phyloP scores from a whole-genome alignment of 805 yeast species.

The Metschnikowia rubicola region DNA sequence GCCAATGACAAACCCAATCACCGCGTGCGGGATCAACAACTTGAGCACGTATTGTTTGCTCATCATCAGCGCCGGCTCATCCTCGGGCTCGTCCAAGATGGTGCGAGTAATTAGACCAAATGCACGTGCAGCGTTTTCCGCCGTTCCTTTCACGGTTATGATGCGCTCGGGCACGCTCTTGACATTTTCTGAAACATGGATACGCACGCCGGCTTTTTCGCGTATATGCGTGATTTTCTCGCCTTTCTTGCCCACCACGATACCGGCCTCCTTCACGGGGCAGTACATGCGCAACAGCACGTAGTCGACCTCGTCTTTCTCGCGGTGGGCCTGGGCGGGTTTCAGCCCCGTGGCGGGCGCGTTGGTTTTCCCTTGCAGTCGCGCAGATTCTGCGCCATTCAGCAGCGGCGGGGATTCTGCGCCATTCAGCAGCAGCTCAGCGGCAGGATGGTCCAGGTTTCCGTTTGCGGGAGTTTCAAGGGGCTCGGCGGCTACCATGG shows the following conservation, averaged over 20 bases:
- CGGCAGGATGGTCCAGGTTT: background rate
- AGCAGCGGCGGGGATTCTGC: too few relatives aligned
- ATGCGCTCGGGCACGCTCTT: conserved; percentile 73
- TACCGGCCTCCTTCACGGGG: conserved; percentile 69
- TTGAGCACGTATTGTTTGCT: conserved; percentile 56
- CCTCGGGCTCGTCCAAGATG: conserved; percentile 63
- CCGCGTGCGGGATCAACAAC: conserved; percentile 69
- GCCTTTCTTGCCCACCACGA: conserved; percentile 79
- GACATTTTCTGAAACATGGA: conserved; percentile 70
- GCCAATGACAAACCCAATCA: conserved; percentile 81
- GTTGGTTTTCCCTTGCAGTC: background rate
- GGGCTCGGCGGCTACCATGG: background rate
- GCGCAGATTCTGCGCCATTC: too few relatives aligned
- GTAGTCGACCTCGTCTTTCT: conserved; percentile 53
- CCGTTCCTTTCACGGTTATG: conserved; percentile 66
- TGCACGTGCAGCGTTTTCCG: conserved; percentile 78
- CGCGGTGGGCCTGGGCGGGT: conserved; percentile 40
- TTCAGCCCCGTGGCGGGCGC: conserved; percentile 12
- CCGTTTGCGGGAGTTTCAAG: background rate
- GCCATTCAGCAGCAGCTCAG: too few relatives aligned
- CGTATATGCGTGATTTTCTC: conserved; percentile 64
- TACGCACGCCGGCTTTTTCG: conserved; percentile 57
- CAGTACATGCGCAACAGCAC: conserved; percentile 73
- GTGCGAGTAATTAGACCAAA: conserved; percentile 71
- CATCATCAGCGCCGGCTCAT: conserved; percentile 53